Base-by-base conservation (phyloP, 106 monocot genomes). In the Dendrobium catenatum region DNA sequence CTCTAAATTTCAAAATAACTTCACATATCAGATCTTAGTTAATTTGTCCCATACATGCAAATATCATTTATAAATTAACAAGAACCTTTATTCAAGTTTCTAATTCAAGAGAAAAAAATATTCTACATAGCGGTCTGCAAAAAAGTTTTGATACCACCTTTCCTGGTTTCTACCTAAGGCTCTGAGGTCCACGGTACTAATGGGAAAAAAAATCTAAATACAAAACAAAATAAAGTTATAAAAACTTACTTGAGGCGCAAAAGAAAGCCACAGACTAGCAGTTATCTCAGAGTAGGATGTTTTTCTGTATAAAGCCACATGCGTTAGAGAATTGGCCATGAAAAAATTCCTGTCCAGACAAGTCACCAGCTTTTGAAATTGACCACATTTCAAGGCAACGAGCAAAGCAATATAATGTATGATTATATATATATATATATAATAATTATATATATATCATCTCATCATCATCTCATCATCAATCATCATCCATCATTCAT, bases 191-290 rank as follows among this genome's bases (percentile, higher is more conserved):
- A 8, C 24, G 7, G 24, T 26, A n/a, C 2, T 37, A 37, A 72
- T 37, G 9, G n/a, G 20, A 33, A 37, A 29, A 72, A 26, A 40
- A 15, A 72, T 33, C 11, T 37, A 37, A 72, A 16, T 72, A 15
- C 9, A 33, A 72, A 74, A 74, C 24, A 42, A 42, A 74, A 13
- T 37, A 64, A 49, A 77, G 47, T 79, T 72, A 20, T 20, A 48
- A 79, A 80, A 82, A 41, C 55, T 77, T 94, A 99, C 98, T 81
- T 99, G 76, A 99, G 91, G 29, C 98, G 89, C 84, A n/a, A 99
- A 78, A 83, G 95, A 99, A 77, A 99, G 93, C 98, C 98, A 99
- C 81, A 99, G 86, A 82, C 98, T 85, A 85, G 98, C 86, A 75
- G 83, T 83, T 73, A 78, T 68, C 82, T 99, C 98, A 49, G 93